Percentiles rank a stretch among this genome's conserved stretches.
Evolutionary conservation across 1,284 basidiomycete genomes (phyloP).

Genomic region (Puccinia coronata): DNA sequence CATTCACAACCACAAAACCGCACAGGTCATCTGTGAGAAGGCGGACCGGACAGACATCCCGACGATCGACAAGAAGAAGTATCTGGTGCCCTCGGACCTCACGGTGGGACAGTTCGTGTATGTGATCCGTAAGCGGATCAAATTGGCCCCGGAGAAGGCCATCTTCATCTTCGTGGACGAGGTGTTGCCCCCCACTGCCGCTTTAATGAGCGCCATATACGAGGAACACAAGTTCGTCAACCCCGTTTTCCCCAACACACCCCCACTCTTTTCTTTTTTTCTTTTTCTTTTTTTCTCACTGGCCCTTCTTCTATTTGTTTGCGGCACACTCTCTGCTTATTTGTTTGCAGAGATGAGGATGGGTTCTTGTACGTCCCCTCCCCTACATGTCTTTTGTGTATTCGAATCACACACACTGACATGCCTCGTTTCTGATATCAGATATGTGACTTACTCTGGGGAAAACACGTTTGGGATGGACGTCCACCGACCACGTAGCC

Average conservation of each 20-base stretch:
- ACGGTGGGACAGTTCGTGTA: constrained; percentile 88
- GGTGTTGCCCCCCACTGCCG: constrained; percentile 94
- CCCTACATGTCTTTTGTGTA: not conserved
- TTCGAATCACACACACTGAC: no score
- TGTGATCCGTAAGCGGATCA: constrained; percentile 99
- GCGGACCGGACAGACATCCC: constrained; percentile 98
- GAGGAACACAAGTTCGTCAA: constrained; percentile 77
- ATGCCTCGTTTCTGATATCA: not conserved
- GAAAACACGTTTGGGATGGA: constrained; percentile 83
- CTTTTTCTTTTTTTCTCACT: not conserved
- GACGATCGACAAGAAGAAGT: constrained; percentile 99
- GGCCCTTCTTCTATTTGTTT: not conserved
- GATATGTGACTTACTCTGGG: constrained; percentile 74
- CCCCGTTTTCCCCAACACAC: no score
- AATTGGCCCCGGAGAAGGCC: constrained; percentile 98
- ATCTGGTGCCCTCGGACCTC: constrained; percentile 84
- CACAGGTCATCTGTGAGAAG: constrained; percentile 98
- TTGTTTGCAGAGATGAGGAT: constrained; percentile 73
- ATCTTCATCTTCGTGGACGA: constrained; percentile 99
- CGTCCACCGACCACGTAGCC: no score
- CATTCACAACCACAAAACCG: not conserved
- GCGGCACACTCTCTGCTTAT: not conserved
- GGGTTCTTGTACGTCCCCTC: constrained; percentile 80
- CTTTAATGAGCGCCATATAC: constrained; percentile 97
- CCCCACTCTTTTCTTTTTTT: not conserved